Evolutionary conservation across 495 filamentous ascomycete genomes (phyloP).

Genomic region (Xylona heveae): DNA sequence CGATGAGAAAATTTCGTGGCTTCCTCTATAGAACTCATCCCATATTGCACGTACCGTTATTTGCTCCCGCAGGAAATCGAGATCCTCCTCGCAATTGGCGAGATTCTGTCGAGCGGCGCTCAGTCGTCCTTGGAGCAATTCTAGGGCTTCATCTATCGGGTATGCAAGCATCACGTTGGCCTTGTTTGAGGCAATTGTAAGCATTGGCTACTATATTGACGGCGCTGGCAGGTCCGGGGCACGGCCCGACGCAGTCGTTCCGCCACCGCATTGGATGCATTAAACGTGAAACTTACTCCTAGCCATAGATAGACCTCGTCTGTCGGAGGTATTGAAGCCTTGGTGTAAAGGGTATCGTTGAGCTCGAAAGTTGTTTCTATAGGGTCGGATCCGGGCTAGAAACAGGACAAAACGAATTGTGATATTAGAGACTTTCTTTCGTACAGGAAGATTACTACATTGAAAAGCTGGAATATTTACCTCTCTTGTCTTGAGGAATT

Average conservation of each 20-base stretch:
- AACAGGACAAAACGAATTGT: constrained; percentile 4
- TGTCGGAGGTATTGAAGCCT: constrained; percentile 56
- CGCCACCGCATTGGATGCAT: too few species aligned
- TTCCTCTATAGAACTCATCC: constrained; percentile 1
- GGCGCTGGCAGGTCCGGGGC: not conserved
- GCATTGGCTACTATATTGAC: not conserved
- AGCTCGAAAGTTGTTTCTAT: constrained; percentile 89
- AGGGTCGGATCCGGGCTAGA: constrained; percentile 26
- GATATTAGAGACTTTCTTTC: constrained; percentile 14
- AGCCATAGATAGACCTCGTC: constrained; percentile 96
- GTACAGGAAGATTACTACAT: too few species aligned
- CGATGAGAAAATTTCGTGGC: constrained; percentile 1
- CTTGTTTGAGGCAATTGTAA: constrained; percentile 16
- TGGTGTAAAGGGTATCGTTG: constrained; percentile 88
- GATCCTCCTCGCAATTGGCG: constrained; percentile 77
- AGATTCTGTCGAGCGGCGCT: constrained; percentile 57
- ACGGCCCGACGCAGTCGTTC: too few species aligned
- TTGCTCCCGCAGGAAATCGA: constrained; percentile 91
- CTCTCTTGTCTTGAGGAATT: constrained; percentile 52
- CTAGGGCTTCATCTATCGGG: constrained; percentile 67
- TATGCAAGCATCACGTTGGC: constrained; percentile 98
- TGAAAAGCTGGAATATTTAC: too few species aligned
- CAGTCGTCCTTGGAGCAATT: constrained; percentile 58
- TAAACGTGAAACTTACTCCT: constrained; percentile 30
- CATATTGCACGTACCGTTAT: constrained; percentile 47